Evolutionary conservation across 179 eudicot genomes (phyloP).

Genomic region (Nepenthes alata): DNA sequence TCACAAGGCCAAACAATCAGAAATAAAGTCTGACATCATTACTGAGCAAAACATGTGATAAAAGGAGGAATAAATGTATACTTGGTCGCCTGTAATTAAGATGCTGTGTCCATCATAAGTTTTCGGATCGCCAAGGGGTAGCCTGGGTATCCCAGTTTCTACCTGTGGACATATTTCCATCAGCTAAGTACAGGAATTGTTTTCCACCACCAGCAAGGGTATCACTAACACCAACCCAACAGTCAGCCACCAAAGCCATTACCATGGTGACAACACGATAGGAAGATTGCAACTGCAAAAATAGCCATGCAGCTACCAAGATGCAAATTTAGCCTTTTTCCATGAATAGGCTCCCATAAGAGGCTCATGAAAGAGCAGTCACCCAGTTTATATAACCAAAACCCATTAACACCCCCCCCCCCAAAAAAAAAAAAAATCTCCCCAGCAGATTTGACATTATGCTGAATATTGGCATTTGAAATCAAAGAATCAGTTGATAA

Average conservation of each 20-base stretch:
- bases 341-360: neutral
- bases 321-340: neutral
- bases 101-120: constrained; percentile 29
- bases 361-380: too few species aligned
- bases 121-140: constrained; percentile 21
- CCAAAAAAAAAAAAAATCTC: too few species aligned
- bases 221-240: neutral
- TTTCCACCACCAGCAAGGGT: neutral
- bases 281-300: neutral
- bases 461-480: too few species aligned
- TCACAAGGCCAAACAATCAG: too few species aligned
- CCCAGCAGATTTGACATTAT: too few species aligned
- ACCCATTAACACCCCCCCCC: too few species aligned
- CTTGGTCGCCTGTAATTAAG: constrained; percentile 45
- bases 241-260: constrained; percentile 5
- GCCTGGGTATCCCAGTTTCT: constrained; percentile 25
- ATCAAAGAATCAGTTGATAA: too few species aligned
- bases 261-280: neutral
- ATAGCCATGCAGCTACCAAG: neutral
- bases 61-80: constrained; percentile 15
- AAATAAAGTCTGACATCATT: neutral
- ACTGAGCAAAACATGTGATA: constrained; percentile 7
- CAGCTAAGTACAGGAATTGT: constrained; percentile 15
- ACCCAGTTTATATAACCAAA: too few species aligned
- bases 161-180: constrained; percentile 30